Evolutionary conservation across 345 rosid genomes (phyloP).

Genomic region (Eucalyptus pumila): DNA sequence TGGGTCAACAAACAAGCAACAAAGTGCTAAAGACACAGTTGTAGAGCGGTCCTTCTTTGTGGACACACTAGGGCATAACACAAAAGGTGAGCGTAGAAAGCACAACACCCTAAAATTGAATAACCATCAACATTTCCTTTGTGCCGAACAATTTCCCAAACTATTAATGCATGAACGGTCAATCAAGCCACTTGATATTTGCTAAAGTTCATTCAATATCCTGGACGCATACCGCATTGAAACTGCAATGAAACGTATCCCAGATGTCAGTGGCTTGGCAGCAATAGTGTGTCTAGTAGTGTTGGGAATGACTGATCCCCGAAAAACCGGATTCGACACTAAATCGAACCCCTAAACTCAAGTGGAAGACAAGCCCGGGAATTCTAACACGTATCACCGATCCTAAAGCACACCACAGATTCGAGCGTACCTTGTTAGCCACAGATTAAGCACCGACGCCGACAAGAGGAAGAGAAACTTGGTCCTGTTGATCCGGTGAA

Average conservation of each 20-base stretch:
- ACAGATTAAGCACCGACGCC: too few species aligned
- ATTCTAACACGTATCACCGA: too few species aligned
- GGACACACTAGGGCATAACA: slow-evolving; percentile 59
- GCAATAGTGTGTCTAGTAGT: slow-evolving; percentile 22
- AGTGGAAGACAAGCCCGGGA: too few species aligned
- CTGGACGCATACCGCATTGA: slow-evolving; percentile 42
- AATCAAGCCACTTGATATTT: background rate
- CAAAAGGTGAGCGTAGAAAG: slow-evolving; percentile 60
- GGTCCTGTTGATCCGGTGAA: too few species aligned
- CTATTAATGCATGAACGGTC: background rate
- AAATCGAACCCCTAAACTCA: too few species aligned
- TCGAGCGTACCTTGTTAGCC: too few species aligned
- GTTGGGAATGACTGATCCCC: too few species aligned
- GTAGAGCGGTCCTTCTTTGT: slow-evolving; percentile 70
- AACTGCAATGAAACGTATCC: slow-evolving; percentile 42
- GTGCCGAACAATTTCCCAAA: background rate
- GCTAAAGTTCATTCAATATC: background rate
- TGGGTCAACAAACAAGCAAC: slow-evolving; percentile 58
- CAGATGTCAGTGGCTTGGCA: slow-evolving; percentile 47
- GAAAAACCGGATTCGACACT: too few species aligned
- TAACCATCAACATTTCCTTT: background rate
- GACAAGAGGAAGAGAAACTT: too few species aligned
- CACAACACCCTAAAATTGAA: slow-evolving; percentile 45
- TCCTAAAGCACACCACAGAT: too few species aligned
- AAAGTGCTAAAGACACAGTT: slow-evolving; percentile 82